A percentile compares a stretch with the other conserved stretches of the same genome.
These are phyloP conservation scores for Malassezia caprae DNA, from an alignment of 1,284 basidiomycete genomes.

Conservation along the genomic window DNA sequence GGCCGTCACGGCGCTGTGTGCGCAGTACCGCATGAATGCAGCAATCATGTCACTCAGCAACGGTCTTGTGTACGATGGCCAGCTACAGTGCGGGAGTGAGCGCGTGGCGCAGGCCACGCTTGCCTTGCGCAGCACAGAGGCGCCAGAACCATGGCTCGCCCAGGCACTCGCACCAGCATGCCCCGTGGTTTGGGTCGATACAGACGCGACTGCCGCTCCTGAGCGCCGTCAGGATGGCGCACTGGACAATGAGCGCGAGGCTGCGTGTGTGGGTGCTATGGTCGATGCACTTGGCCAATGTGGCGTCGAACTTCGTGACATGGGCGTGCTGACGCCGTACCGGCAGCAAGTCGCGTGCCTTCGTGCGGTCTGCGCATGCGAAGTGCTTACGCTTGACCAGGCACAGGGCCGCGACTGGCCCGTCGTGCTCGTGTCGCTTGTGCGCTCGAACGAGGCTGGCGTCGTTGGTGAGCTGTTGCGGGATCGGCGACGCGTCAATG, in stretches of 20 bases:
- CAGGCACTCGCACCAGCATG: constrained; percentile 61
- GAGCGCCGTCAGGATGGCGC: constrained; percentile 77
- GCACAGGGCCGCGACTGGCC: constrained; percentile 76
- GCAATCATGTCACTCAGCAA: constrained; percentile 94
- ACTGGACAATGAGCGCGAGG: constrained; percentile 78
- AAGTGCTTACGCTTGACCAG: constrained; percentile 85
- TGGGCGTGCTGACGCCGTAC: constrained; percentile 83
- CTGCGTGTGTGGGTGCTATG: constrained; percentile 33
- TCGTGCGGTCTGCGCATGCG: constrained; percentile 54
- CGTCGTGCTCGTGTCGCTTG: constrained; percentile 37
- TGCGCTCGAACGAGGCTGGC: constrained; percentile 22
- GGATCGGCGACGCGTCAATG: constrained; percentile 35
- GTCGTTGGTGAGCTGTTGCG: constrained; percentile 28
- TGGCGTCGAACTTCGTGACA: constrained; percentile 61
- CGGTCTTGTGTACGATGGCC: constrained; percentile 69
- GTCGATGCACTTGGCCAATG: constrained; percentile 51
- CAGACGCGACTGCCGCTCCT: constrained; percentile 57
- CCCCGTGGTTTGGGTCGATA: constrained; percentile 85
- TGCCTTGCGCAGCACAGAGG: constrained; percentile 51
- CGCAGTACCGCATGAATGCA: constrained; percentile 92
- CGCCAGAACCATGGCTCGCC: constrained; percentile 56
- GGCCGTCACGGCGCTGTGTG: constrained; percentile 68
- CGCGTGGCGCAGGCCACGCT: constrained; percentile 60
- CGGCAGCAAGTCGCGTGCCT: constrained; percentile 71
- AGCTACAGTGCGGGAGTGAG: constrained; percentile 67